A percentile compares a stretch with the other conserved stretches of the same genome.
phyloP scores from a whole-genome alignment of 2,329 filamentous ascomycete genomes.

The Talaromyces pinophilus region DNA sequence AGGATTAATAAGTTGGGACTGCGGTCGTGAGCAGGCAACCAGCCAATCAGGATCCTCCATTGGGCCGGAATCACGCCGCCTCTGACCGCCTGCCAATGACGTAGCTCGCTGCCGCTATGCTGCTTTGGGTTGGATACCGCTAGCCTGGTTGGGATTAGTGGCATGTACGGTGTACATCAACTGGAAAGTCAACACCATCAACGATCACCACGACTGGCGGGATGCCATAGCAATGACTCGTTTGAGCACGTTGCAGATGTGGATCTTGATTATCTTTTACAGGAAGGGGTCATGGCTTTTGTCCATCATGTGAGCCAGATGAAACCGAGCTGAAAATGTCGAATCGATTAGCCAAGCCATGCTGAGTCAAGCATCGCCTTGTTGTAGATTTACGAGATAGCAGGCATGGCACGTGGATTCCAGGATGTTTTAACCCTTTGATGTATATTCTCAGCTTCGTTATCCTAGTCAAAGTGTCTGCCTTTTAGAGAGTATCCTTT shows the following conservation, averaged over 20 bases:
- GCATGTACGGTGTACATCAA: background rate
- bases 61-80: background rate
- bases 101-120: constrained; percentile 14
- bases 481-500: background rate
- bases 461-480: background rate
- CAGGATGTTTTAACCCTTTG: background rate
- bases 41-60: constrained; percentile 5
- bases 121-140: background rate
- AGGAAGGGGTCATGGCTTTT: background rate
- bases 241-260: background rate
- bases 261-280: no score
- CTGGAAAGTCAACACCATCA: background rate
- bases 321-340: background rate
- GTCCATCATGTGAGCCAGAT: background rate
- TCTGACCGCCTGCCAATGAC: constrained; percentile 20
- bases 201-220: background rate
- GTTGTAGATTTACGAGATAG: background rate
- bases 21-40: background rate
- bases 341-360: background rate
- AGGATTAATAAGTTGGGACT: constrained; percentile 3
- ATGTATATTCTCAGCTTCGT: no score
- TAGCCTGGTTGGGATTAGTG: background rate
- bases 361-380: constrained; percentile 6
- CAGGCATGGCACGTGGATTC: background rate
- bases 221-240: background rate